phyloP scores from a whole-genome alignment of 495 filamentous ascomycete genomes.

The Collariella sp. region DNA sequence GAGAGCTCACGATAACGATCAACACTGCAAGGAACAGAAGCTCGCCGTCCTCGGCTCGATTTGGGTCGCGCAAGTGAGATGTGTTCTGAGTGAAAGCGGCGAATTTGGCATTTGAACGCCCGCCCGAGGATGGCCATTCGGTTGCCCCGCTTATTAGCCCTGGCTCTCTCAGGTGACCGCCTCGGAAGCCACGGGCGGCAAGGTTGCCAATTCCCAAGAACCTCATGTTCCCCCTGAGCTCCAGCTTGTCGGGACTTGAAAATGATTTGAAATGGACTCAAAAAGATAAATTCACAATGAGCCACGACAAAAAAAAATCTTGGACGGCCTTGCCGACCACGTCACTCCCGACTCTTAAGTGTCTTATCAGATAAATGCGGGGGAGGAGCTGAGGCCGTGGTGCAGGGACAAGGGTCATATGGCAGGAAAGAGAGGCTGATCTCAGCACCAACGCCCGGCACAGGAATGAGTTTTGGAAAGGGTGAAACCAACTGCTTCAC shows the following conservation, averaged over 20 bases:
- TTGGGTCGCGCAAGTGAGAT: too few species aligned
- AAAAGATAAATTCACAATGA: background rate
- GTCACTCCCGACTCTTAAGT: background rate
- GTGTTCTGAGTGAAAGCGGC: too few species aligned
- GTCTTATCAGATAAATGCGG: constrained; percentile 4
- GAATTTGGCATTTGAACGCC: too few species aligned
- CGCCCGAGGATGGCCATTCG: background rate
- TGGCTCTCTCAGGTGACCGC: constrained; percentile 1
- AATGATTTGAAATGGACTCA: background rate
- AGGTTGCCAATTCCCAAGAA: background rate
- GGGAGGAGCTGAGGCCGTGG: background rate
- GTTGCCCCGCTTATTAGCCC: background rate
- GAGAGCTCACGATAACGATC: too few species aligned
- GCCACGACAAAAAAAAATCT: background rate
- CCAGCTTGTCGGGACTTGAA: too few species aligned
- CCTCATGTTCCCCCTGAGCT: too few species aligned
- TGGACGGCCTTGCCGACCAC: background rate
- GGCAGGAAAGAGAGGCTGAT: background rate
- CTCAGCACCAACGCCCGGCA: background rate
- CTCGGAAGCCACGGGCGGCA: background rate
- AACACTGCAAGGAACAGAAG: too few species aligned
- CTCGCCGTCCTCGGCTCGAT: too few species aligned
- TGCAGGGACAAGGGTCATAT: background rate
- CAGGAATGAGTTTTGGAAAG: background rate
- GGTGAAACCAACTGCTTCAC: background rate